Evolutionary conservation across 2,329 filamentous ascomycete genomes (phyloP), one percentile per base, ranked within the genome.

Genomic region (Eutypa lata): DNA sequence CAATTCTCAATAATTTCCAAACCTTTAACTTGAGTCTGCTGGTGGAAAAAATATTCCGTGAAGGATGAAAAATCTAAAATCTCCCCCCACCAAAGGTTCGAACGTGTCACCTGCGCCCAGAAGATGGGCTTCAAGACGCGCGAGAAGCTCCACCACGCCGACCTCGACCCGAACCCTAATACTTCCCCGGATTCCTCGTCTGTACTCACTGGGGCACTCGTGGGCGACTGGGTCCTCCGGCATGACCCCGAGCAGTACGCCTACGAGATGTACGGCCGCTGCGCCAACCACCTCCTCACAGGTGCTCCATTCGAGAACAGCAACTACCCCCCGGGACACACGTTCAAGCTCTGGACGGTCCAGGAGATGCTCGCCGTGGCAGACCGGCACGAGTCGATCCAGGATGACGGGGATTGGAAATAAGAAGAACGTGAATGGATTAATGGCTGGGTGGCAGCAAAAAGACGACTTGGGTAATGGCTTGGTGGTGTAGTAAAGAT

Each of bases 201-300:
- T n/a, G n/a, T n/a, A n/a, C n/a, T n/a, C n/a, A n/a, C n/a, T n/a
- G n/a, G n/a, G n/a, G n/a, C n/a, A n/a, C n/a, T 50, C 14, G 52
- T 61, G 8, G 58, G 56, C 13, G 53, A 52, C 16, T 66, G 63
- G 65, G 50, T 62, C 35, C 58, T 52, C 53, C 48, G 51, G 5
- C 65, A 67, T 5, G 58, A 65, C 14, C 56, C 33, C 75, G 71
- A 62, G 50, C 56, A 60, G 47, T 66, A 70, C 24, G 64, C 62
- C 1, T 55, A 59, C 14, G 64, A 66, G 8, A 65, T 64, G 24
- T 71, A 65, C 43, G 28, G 50, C 2, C 50, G 62, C 21, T 64
- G 58, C 7, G 49, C 60, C 3, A 51, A 48, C 3, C 60, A 67
- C 48, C 31, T 70, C 7, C 50, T 58, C 14, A 49, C 48, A 11